Evolutionary conservation across 805 yeast genomes (phyloP), one percentile per base, ranked within the genome.

Genomic region (Tetrapisispora nanseiensis): DNA sequence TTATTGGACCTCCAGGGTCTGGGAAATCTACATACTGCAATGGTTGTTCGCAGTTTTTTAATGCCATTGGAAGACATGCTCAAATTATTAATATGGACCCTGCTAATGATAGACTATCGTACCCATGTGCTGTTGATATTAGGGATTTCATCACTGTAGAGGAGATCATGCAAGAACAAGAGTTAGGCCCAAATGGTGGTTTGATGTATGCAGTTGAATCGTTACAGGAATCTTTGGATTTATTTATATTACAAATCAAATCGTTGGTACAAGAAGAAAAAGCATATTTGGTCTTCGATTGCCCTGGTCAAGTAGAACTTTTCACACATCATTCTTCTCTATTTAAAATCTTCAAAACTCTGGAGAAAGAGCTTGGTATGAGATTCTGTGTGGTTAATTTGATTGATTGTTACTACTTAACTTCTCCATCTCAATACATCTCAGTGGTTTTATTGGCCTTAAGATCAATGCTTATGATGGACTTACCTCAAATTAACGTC

Each of bases 1-100:
- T 90, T 9, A 86, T 92, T 30, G 99, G 99, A 0, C 97, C 98
- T 0, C 99, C 99, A 0, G 99, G 98, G 1, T 75, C 95, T 0
- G 99, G 99, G 1, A 92, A 92, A 57, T 85, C 96, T 0, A 94
- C 98, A 0, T 92, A 86, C 59, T 89, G 97, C 61, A 70, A 79
- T 59, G 99, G 98, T 33, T 78, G 90, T 78, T 75, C 75, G 49
- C 97, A 92, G 67, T 92, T 92, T 62, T 72, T 90, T 53, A 82
- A 84, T 46, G 95, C 97, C 1, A 87, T 94, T 40, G 99, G 99
- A 6, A 69, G 99, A 46, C 82, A 85, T 53, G 78, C 84, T 37
- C 71, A 85, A n/a, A 73, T 92, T 2, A 68, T 92, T 18, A 92
- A 92, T 57, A 71, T 92, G 48, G 99, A 92, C 58, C 97, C 97